phyloP scores from a whole-genome alignment of 2,329 filamentous ascomycete genomes.

The Colletotrichum filicis region DNA sequence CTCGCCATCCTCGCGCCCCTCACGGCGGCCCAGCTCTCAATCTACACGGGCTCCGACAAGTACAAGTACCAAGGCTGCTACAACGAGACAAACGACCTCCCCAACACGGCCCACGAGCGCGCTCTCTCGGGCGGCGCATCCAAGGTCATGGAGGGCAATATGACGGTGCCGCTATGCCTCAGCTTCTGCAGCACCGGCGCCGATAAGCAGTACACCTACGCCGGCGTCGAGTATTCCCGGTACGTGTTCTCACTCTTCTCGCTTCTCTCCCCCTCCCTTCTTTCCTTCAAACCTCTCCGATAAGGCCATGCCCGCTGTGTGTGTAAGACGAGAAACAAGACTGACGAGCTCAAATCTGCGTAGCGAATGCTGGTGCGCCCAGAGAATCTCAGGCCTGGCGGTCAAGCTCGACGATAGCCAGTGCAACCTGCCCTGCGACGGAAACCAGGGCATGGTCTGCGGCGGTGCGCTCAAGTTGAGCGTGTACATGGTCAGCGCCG shows the following conservation, averaged over 20 bases:
- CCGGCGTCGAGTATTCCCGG: constrained; percentile 65
- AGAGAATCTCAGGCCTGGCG: constrained; percentile 58
- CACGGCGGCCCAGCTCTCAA: constrained; percentile 38
- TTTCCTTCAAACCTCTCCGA: no score
- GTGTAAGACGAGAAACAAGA: not conserved
- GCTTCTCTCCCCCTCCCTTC: not conserved
- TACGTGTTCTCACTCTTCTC: constrained; percentile 37
- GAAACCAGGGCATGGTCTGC: constrained; percentile 62
- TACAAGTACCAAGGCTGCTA: constrained; percentile 68
- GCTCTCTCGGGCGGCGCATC: constrained; percentile 57
- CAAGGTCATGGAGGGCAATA: constrained; percentile 52
- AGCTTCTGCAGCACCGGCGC: constrained; percentile 57
- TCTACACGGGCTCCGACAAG: constrained; percentile 48
- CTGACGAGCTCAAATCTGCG: not conserved
- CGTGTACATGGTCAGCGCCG: constrained; percentile 49
- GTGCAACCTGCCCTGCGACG: constrained; percentile 65
- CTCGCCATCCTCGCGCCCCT: constrained; percentile 31
- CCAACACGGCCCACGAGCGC: constrained; percentile 51
- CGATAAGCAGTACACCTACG: constrained; percentile 56
- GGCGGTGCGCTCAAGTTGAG: constrained; percentile 63
- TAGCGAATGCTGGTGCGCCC: constrained; percentile 71
- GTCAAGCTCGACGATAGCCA: constrained; percentile 55
- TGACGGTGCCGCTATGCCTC: constrained; percentile 65
- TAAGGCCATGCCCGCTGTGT: no score
- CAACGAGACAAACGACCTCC: constrained; percentile 64